Evolutionary conservation across 1,284 basidiomycete genomes (phyloP).

Genomic region (Cerrena zonata): DNA sequence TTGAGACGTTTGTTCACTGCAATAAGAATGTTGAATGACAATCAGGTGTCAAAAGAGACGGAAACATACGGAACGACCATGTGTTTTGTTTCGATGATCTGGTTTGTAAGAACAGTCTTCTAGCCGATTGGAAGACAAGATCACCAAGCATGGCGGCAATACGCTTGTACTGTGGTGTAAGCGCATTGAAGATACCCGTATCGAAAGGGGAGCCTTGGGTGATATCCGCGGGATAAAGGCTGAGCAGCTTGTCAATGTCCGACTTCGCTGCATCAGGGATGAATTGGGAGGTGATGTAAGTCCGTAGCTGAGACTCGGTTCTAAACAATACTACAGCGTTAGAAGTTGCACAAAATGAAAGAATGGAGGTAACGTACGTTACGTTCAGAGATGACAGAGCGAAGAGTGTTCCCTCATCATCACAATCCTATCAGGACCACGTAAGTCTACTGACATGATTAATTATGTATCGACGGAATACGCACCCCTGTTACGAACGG

Average conservation of each 20-base stretch:
- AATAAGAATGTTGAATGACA: background rate
- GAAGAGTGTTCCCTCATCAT: constrained; percentile 53
- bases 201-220: constrained; percentile 47
- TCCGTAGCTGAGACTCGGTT: constrained; percentile 31
- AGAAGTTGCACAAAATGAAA: constrained; percentile 11
- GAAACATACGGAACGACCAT: constrained; percentile 43
- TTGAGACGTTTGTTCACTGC: constrained; percentile 44
- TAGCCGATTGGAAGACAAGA: constrained; percentile 44
- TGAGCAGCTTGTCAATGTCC: constrained; percentile 29
- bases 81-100: constrained; percentile 37
- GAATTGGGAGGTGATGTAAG: constrained; percentile 30
- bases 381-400: constrained; percentile 31
- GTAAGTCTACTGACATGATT: background rate
- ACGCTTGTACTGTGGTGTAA: constrained; percentile 47
- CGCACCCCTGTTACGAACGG: constrained; percentile 27
- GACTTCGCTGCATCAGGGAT: constrained; percentile 22
- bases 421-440: constrained; percentile 28
- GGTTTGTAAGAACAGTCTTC: constrained; percentile 28
- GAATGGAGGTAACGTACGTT: constrained; percentile 24
- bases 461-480: background rate
- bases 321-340: constrained; percentile 41
- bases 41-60: background rate
- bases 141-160: constrained; percentile 47
- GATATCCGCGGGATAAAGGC: constrained; percentile 39
- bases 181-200: constrained; percentile 38